Evolutionary conservation across 1,284 basidiomycete species (phyloP), one percentile per base, ranked within the genome.

Genomic region (Cryptococcus amylolentus): DNA sequence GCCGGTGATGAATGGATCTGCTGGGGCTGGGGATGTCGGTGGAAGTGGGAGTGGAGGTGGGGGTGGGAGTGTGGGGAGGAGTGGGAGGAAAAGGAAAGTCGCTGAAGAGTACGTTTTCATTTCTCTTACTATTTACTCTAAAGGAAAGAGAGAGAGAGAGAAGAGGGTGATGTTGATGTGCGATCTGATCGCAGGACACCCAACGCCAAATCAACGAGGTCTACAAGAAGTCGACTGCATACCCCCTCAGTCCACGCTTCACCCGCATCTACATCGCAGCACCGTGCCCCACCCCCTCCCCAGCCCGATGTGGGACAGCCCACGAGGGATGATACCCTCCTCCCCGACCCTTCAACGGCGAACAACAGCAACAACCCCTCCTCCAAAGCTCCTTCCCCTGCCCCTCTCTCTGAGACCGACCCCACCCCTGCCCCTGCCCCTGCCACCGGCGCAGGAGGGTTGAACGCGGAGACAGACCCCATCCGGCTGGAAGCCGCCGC

Each of bases 401-500:
- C 43, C 10, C 14, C 39, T 4, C 27, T 16, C 23, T 37, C 47
- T 2, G 41, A 26, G 3, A 27, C 27, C 16, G 27, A 26, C 46
- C 20, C 46, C 4, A 10, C 7, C 31, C 7, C 7, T 7, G 10
- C 10, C 31, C 45, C 23, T 41, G 5, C 31, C 38, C 49, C 57
- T 23, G 23, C 23, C 23, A 23, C 23, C 1, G 23, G 23, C 23
- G 2, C 23, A 23, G 23, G 23, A 23, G 23, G 23, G 23, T 3
- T 23, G 23, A 23, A 23, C 10, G 43, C 39, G 10, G 66, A 62
- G 28, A 61, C 63, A 2, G 68, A 70, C 49, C 55, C 57, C 0
- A 54, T 68, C 5, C 52, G 65, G 49, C 55, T 61, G 18, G 68
- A 66, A 42, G 68, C 65, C 9, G 69, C 63, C 9, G 67, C 66